Conservation (phyloP, 2,329 filamentous ascomycete genomes). For the Periconia macrospinosa region DNA sequence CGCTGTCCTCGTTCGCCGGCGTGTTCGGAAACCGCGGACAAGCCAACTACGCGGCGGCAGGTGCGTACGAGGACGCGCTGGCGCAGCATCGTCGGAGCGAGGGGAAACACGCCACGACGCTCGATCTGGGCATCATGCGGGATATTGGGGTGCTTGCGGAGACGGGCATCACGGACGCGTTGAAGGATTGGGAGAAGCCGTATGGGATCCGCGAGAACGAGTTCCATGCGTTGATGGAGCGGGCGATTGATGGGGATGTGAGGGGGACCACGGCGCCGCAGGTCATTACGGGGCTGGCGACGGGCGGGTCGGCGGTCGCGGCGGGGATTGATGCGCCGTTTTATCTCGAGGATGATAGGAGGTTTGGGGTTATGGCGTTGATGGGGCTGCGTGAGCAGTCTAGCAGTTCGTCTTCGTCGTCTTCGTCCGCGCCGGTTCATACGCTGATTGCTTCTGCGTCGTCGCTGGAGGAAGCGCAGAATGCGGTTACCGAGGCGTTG, state of each 20-base stretch:
- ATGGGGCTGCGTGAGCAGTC: background rate
- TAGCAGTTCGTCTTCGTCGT: background rate
- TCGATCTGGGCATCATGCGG: conserved; percentile 7
- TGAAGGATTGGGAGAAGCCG: background rate
- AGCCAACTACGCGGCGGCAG: conserved; percentile 27
- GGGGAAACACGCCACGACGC: background rate
- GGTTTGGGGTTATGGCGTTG: background rate
- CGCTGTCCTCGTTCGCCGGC: conserved; percentile 23
- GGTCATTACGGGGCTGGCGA: background rate
- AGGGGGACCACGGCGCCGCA: background rate
- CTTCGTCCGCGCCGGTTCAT: conserved; percentile 6
- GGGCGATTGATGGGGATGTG: background rate
- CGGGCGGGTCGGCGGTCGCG: background rate
- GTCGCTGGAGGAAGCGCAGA: background rate
- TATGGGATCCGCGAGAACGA: background rate
- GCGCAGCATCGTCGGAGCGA: conserved; percentile 7
- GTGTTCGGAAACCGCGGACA: conserved; percentile 25
- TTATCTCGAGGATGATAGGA: background rate
- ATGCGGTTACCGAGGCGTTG: conserved; percentile 9
- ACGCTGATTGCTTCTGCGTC: conserved; percentile 5
- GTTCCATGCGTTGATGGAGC: background rate
- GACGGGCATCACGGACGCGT: background rate
- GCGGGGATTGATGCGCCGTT: background rate
- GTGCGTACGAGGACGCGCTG: conserved; percentile 27
- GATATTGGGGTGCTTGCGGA: conserved; percentile 7